Evolutionary conservation across 768 basidiomycete species (phyloP).

Genomic region (Tephrocybe sp.): DNA sequence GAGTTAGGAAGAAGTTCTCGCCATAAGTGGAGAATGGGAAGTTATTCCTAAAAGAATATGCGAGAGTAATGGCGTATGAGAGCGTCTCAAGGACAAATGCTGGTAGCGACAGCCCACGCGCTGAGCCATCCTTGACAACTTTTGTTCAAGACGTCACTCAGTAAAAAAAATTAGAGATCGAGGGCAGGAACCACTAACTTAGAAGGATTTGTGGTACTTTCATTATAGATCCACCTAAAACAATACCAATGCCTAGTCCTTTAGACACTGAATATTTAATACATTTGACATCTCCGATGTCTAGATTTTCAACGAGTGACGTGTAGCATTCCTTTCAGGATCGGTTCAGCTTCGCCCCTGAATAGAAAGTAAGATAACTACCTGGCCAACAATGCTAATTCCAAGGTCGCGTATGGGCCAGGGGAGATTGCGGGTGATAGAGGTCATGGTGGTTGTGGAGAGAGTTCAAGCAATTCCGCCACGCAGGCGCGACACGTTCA

Average conservation of each 20-base stretch:
- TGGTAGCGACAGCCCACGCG: constrained; percentile 81
- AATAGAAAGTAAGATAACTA: constrained; percentile 25
- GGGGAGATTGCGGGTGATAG: constrained; percentile 82
- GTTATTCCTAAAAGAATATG: constrained; percentile 78
- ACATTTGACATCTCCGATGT: constrained; percentile 75
- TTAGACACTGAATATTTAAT: constrained; percentile 92
- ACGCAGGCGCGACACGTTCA: constrained; percentile 1
- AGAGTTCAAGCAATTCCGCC: neutral
- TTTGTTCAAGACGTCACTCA: constrained; percentile 1
- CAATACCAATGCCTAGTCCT: constrained; percentile 88
- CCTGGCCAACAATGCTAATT: constrained; percentile 78
- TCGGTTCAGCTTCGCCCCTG: constrained; percentile 1
- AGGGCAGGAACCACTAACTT: constrained; percentile 49
- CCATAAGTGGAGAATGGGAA: constrained; percentile 98
- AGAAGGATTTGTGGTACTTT: constrained; percentile 93
- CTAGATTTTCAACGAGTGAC: constrained; percentile 82
- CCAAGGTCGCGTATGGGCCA: constrained; percentile 82
- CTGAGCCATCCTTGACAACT: constrained; percentile 75
- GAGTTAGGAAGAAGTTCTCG: constrained; percentile 90
- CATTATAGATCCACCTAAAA: constrained; percentile 90
- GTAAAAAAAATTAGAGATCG: neutral
- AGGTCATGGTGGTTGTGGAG: constrained; percentile 49
- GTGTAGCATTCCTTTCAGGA: constrained; percentile 78
- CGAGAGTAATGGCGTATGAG: constrained; percentile 84
- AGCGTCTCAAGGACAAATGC: constrained; percentile 90